Evolutionary conservation across 768 basidiomycete genomes (phyloP), one percentile per base, ranked within the genome.

Genomic region (Mycena galopus): DNA sequence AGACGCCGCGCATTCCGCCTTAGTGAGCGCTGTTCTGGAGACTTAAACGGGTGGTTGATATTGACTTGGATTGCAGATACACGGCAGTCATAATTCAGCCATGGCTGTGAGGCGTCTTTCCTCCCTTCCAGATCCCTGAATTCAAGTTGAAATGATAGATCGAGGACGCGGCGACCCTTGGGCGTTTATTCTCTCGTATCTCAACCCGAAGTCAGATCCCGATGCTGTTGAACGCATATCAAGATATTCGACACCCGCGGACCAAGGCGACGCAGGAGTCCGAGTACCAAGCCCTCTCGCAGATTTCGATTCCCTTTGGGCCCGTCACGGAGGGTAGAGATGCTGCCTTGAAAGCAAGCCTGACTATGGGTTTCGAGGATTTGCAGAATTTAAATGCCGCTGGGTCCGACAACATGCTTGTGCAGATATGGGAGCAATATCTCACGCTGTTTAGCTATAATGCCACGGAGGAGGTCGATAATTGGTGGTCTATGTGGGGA

Each of bases 171-270:
- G 79, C 77, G 17, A 82, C 81, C 14, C 79, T 86, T 12, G 85
- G 85, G 0, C 79, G 82, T 61, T 79, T 90, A 16, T 85, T 90
- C 73, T 86, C 89, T 0, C 84, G 79, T 29, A 75, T 89, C 44
- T 79, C 83, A 0, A 77, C 81, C 29, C 77, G 72, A 23, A 65
- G 80, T 0, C 88, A 88, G 68, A 82, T 90, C 21, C 67, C 75
- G 0, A 73, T 80, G 7, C 81, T 90, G 16, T 79, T 90, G 21
- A 78, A 79, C 10, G 87, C 87, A 0, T 89, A 89, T 71, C 75
- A 88, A 62, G 78, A 80, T 4, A 83, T 90, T 29, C 85, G 89
- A 5, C 81, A 85, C n/a, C 73, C 78, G 10, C 87, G 89, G 1
- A 60, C 64, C 12, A 63, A 42, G 4, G 53, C 51, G 4, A 65